phyloP scores from a whole-genome alignment of 352 stramenopile genomes.

The Phytophthora citrophthora region DNA sequence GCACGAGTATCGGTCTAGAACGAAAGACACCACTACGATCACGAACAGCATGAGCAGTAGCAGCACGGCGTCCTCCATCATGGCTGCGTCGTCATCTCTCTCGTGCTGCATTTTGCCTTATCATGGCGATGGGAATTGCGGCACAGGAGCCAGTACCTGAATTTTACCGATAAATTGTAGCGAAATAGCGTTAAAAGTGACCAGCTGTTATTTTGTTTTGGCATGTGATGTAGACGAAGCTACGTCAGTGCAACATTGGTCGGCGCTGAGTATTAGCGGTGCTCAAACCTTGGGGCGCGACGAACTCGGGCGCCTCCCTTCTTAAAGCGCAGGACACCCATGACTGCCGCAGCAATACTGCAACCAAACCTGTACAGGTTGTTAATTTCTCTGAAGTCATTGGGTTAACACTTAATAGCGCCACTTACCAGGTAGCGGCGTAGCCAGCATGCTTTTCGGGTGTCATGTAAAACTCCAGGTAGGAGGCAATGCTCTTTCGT shows the following conservation, averaged over 20 bases:
- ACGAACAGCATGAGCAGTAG: constrained; percentile 86
- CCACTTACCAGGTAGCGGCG: constrained; percentile 76
- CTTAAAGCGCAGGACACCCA: constrained; percentile 78
- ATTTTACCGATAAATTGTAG: constrained; percentile 27
- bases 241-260: constrained; percentile 2
- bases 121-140: constrained; percentile 21
- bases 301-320: constrained; percentile 32
- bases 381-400: not conserved
- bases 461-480: constrained; percentile 91
- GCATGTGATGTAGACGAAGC: constrained; percentile 25
- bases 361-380: constrained; percentile 66
- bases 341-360: constrained; percentile 71
- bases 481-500: constrained; percentile 80
- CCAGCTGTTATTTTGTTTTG: constrained; percentile 21
- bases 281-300: constrained; percentile 25
- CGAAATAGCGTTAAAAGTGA: constrained; percentile 32
- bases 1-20: constrained; percentile 84
- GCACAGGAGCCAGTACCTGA: constrained; percentile 7
- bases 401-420: not conserved
- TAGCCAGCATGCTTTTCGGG: constrained; percentile 87
- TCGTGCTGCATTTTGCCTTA: constrained; percentile 35
- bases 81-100: constrained; percentile 26
- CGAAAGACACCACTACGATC: constrained; percentile 84
- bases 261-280: constrained; percentile 17
- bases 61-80: constrained; percentile 83